Percentiles rank a stretch among this genome's conserved stretches.
Evolutionary conservation across 768 basidiomycete genomes (phyloP).

Genomic region (Tylopilus cervinicoccineus): DNA sequence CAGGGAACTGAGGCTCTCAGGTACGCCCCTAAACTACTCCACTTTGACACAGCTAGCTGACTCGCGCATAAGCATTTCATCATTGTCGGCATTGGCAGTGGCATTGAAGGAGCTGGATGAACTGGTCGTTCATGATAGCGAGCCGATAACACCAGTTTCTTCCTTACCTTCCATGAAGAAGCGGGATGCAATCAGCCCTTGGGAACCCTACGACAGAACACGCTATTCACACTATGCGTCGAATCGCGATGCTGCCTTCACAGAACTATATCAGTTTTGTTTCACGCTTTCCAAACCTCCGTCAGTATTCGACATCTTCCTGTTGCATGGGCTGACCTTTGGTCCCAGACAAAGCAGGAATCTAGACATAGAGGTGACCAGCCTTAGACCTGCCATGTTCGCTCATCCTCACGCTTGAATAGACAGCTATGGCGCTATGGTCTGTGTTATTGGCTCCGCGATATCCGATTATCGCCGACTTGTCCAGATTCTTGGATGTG

Average conservation of each 20-base stretch:
- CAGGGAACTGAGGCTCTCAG: slow-evolving; percentile 45
- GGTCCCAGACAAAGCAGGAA: slow-evolving; percentile 59
- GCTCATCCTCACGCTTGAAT: not conserved
- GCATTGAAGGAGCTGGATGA: slow-evolving; percentile 60
- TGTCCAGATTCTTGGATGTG: slow-evolving; percentile 66
- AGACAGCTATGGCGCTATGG: slow-evolving; percentile 76
- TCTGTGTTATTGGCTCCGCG: slow-evolving; percentile 65
- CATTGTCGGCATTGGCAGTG: slow-evolving; percentile 43
- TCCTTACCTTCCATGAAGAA: slow-evolving; percentile 31
- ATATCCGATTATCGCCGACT: slow-evolving; percentile 61
- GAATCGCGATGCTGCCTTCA: slow-evolving; percentile 51
- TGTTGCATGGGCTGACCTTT: slow-evolving; percentile 3
- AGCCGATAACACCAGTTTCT: slow-evolving; percentile 31
- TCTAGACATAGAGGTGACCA: slow-evolving; percentile 74
- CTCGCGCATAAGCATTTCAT: slow-evolving; percentile 41
- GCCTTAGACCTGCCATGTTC: not conserved
- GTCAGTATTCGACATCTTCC: slow-evolving; percentile 41
- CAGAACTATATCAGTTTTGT: slow-evolving; percentile 65
- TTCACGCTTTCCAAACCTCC: slow-evolving; percentile 68
- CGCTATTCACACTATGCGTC: slow-evolving; percentile 47
- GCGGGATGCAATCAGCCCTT: slow-evolving; percentile 13
- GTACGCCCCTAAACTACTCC: slow-evolving; percentile 31
- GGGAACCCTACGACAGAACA: slow-evolving; percentile 53
- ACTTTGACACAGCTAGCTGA: not conserved
- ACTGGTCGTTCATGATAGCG: slow-evolving; percentile 48